Evolutionary conservation across 106 monocot genomes (phyloP).

Genomic region (Dendrobium nobile): DNA sequence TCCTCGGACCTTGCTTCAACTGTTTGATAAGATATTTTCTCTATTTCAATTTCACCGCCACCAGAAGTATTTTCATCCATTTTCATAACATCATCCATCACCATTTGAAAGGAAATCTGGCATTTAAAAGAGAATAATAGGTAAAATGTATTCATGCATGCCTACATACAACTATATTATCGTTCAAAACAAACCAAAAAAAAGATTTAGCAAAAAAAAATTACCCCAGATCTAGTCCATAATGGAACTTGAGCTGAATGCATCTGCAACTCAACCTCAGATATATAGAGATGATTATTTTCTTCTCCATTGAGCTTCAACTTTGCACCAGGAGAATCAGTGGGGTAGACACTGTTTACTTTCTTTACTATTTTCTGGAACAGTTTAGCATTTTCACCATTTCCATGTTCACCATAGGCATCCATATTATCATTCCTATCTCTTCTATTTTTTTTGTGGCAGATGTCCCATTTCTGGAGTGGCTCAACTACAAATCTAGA

Average conservation of each 20-base stretch:
- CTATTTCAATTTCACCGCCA: constrained; percentile 76
- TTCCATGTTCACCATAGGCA: constrained; percentile 71
- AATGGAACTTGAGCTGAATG: constrained; percentile 47
- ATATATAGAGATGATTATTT: constrained; percentile 54
- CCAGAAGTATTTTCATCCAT: constrained; percentile 4
- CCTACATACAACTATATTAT: background rate
- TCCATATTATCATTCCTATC: constrained; percentile 56
- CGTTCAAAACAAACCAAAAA: background rate
- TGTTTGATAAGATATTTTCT: constrained; percentile 38
- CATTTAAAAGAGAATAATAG: constrained; percentile 6
- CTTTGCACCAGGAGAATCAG: constrained; percentile 18
- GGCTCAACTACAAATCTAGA: constrained; percentile 64
- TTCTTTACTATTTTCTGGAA: constrained; percentile 41
- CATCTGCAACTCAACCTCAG: constrained; percentile 81
- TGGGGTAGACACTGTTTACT: constrained; percentile 42
- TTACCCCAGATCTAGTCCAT: constrained; percentile 75
- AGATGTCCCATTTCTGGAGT: constrained; percentile 93
- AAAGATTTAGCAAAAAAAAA: background rate
- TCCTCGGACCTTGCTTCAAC: constrained; percentile 73
- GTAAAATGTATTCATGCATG: background rate
- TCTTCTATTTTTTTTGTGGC: constrained; percentile 70
- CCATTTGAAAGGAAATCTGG: constrained; percentile 76
- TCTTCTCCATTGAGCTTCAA: constrained; percentile 40
- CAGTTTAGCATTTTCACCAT: constrained; percentile 40
- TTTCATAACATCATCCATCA: constrained; percentile 30